Base-by-base conservation (phyloP, 306 rosid genomes). In the Acmispon strigosus region DNA sequence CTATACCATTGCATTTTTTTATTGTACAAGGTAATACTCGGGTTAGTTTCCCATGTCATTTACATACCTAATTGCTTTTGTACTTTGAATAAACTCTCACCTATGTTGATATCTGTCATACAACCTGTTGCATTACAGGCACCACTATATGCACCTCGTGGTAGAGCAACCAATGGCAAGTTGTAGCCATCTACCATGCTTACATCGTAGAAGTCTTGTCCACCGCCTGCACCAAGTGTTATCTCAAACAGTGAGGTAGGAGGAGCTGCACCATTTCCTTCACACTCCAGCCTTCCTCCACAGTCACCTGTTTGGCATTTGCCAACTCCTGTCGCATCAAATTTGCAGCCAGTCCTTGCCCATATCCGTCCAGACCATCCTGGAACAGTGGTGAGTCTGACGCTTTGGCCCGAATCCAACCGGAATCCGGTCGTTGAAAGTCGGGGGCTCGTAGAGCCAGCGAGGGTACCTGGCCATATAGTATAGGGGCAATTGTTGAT, bases 291-390 rank as follows among this genome's bases (percentile, higher is more conserved):
- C 78, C 84, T 85, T 15, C 97, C 96, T 4, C 96, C 96, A 15
- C 97, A 91, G 66, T 91, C 97, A 3, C 91, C 96, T 0, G 96
- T 91, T 76, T 63, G 78, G 32, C 97, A 91, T 13, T 63, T 84
- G n/a, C 97, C 97, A 0, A 39, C 76, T 50, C 97, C 96, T 2
- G 77, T 20, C 24, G 62, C 77, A n/a, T 91, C 88, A 70, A 91
- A 91, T 2, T 57, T 81, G 83, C 97, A 89, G 18, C 97, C 97
- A 0, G 97, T 91, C 76, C 97, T 72, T 27, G 81, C 97, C 93
- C 96, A 91, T 66, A 91, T 81, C 3, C 96, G 74, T 18, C 97
- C 96, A 5, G 97, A 91, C 96, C 97, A 91, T 24, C 87, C 91
- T 0, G 91, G 87, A 48, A 71, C 74, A 5, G 88, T 74, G 4